These are phyloP conservation scores for Trypanosomatidae sp. DNA, from an alignment of 208 protist genomes.

Conservation along the genomic window DNA sequence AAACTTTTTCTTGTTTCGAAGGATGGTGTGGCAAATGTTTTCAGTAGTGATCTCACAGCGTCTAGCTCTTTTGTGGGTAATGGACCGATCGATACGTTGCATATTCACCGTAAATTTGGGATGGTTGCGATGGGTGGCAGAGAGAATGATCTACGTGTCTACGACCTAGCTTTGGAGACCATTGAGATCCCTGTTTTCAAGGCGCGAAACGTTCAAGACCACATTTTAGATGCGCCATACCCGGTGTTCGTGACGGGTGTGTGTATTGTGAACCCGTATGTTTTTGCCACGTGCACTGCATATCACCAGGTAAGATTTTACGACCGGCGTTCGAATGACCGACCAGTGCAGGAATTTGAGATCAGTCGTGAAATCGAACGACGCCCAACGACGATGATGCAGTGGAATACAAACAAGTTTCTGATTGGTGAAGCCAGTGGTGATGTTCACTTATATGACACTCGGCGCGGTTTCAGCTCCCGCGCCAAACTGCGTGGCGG, in stretches of 20 bases:
- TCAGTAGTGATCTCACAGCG: conserved; percentile 31
- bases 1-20: conserved; percentile 57
- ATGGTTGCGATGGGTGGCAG: conserved; percentile 76
- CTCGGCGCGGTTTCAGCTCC: conserved; percentile 78
- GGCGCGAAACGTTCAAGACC: conserved; percentile 65
- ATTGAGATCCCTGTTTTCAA: conserved; percentile 49
- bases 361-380: conserved; percentile 80
- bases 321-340: conserved; percentile 67
- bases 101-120: conserved; percentile 79
- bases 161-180: conserved; percentile 55
- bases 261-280: conserved; percentile 77
- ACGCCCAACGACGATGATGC: conserved; percentile 70
- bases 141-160: conserved; percentile 73
- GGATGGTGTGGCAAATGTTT: conserved; percentile 41
- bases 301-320: conserved; percentile 88
- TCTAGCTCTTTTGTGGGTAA: conserved; percentile 31
- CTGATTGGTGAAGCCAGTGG: conserved; percentile 82
- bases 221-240: conserved; percentile 77
- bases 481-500: conserved; percentile 78
- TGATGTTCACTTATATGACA: conserved; percentile 87
- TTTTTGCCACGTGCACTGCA: conserved; percentile 72
- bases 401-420: conserved; percentile 90
- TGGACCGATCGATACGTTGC: conserved; percentile 61
- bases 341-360: conserved; percentile 82
- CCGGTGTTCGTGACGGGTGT: conserved; percentile 71